Evolutionary conservation across 306 rosid species (phyloP).

Genomic region (Ammopiptanthus mongolicus): DNA sequence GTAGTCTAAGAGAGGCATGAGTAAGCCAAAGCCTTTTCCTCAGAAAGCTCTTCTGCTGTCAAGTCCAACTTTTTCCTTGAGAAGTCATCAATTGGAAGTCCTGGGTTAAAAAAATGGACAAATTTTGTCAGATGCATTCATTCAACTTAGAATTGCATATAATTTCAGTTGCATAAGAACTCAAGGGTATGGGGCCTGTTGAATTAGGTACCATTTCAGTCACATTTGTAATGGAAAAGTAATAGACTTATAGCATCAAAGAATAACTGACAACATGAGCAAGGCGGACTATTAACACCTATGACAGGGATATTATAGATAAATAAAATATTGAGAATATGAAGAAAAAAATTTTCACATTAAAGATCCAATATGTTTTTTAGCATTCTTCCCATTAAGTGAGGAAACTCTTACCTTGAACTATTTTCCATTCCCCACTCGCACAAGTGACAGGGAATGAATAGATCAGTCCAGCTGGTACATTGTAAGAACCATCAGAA

Average conservation of each 20-base stretch:
- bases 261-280: background rate
- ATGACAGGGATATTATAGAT: background rate
- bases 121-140: slow-evolving; percentile 9
- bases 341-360: background rate
- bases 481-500: slow-evolving; percentile 94
- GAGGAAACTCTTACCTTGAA: slow-evolving; percentile 63
- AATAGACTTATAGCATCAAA: background rate
- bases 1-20: slow-evolving; percentile 70
- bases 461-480: slow-evolving; percentile 91
- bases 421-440: slow-evolving; percentile 89
- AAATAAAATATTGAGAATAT: background rate
- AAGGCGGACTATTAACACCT: background rate
- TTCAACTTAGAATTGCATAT: slow-evolving; percentile 11
- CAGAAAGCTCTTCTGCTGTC: slow-evolving; percentile 77
- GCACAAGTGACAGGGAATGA: slow-evolving; percentile 87
- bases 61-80: slow-evolving; percentile 88
- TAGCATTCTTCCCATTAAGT: background rate
- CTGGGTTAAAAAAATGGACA: slow-evolving; percentile 30
- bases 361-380: background rate
- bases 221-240: background rate
- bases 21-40: slow-evolving; percentile 90
- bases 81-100: slow-evolving; percentile 75
- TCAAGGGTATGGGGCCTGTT: background rate
- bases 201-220: background rate
- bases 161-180: background rate